Evolutionary conservation across 345 rosid genomes (phyloP), one percentile per base, ranked within the genome.

Genomic region (Geranium brycei): DNA sequence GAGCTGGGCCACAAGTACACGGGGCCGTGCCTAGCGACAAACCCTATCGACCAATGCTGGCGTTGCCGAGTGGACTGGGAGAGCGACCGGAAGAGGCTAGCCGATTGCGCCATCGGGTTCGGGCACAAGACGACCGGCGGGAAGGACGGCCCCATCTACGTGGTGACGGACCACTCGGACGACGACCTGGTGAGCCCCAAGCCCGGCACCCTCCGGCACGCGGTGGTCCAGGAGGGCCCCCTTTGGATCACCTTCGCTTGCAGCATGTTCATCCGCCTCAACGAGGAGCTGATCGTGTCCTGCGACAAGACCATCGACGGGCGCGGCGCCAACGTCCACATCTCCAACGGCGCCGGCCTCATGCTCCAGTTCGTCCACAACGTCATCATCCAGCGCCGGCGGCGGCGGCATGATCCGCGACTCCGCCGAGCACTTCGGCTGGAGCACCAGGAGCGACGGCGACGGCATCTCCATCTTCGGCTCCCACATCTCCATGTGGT

Each of bases 271-370:
- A 91, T 91, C 56, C 81, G 61, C 64, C 78, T 89, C 19, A 62
- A 64, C 53, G 80, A 87, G 61, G 93, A 91, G 70, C 69, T 91
- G 11, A 65, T 85, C 18, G 23, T 91, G 35, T 19, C 67, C 0
- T 69, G 81, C 62, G 66, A 85, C 64, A 89, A 87, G 73, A 91
- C 98, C 4, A 89, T 91, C 30, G 96, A 89, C n/a, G 96, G 70
- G 3, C 76, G 96, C 17, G 95, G 98, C 23, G 88, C 78, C 1
- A 80, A 64, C 13, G 79, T 89, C 61, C 89, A 81, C 51, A 80
- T 89, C 28, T 82, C 79, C 31, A 41, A 61, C 10, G 96, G 96
- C 0, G 87, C 82, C 19, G 85, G 92, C 11, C 60, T 91, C 13
- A 89, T 85, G 2, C 16, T 91, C 4, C 95, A 91, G 51, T 85